These are phyloP conservation scores for Furcasterigmium sp. DNA, from an alignment of 2,329 filamentous ascomycete species.

Conservation along the genomic window DNA sequence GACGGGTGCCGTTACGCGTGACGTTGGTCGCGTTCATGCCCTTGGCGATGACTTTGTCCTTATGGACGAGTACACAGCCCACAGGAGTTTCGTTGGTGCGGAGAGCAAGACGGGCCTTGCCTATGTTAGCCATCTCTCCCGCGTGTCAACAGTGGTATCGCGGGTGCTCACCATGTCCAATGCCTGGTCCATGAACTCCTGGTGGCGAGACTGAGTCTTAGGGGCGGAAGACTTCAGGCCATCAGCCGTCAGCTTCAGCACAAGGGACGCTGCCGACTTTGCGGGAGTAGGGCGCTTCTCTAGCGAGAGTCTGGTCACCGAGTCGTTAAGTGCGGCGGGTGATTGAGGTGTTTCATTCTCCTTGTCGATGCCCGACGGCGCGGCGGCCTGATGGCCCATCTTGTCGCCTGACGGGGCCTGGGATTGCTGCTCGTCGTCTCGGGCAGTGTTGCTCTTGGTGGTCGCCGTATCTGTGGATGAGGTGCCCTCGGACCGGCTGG, in stretches of 20 bases:
- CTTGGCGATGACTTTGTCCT: conserved; percentile 72
- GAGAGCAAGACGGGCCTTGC: conserved; percentile 86
- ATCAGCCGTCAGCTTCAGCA: neutral
- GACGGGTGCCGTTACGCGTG: conserved; percentile 84
- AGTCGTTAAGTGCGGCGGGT: conserved; percentile 5
- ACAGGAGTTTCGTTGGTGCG: conserved; percentile 89
- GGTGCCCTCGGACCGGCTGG: neutral
- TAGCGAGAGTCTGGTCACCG: conserved; percentile 15
- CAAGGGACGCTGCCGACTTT: neutral
- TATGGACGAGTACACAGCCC: conserved; percentile 86
- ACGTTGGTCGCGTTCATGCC: conserved; percentile 98
- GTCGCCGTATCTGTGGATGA: conserved; percentile 4
- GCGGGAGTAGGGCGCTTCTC: conserved; percentile 1
- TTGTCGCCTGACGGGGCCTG: neutral
- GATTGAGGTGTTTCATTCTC: conserved; percentile 21
- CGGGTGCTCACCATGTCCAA: conserved; percentile 87
- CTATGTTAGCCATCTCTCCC: too few relatives aligned
- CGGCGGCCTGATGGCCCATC: conserved; percentile 17
- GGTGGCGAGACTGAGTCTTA: conserved; percentile 36
- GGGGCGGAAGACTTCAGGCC: neutral
- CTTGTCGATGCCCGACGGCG: conserved; percentile 14
- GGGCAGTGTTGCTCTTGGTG: neutral
- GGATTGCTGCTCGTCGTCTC: neutral
- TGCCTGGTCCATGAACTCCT: conserved; percentile 75
- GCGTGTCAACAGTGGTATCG: too few relatives aligned